These are phyloP conservation scores for Mycena crocata DNA, from an alignment of 768 basidiomycete genomes.

Conservation along the genomic window DNA sequence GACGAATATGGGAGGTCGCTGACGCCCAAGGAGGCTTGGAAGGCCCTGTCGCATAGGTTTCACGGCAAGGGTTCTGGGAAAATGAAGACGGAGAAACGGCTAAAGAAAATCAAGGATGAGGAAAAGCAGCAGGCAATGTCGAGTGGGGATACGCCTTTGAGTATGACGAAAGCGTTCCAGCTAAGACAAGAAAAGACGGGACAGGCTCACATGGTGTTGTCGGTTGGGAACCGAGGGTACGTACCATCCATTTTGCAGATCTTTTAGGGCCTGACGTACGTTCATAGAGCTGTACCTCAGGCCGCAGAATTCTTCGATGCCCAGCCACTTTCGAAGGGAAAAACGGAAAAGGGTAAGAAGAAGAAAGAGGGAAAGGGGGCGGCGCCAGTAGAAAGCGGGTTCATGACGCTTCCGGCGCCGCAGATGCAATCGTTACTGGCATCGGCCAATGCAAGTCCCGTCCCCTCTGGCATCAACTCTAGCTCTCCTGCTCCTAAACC, in stretches of 20 bases:
- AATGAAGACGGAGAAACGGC: constrained; percentile 96
- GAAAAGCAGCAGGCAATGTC: constrained; percentile 94
- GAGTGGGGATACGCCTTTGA: constrained; percentile 94
- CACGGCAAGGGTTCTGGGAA: constrained; percentile 97
- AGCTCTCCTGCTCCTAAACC: constrained; percentile 76
- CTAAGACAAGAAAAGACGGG: constrained; percentile 93
- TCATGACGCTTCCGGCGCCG: constrained; percentile 80
- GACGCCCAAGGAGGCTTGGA: constrained; percentile 98
- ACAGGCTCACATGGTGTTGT: constrained; percentile 95
- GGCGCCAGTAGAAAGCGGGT: constrained; percentile 64
- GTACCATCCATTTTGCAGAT: constrained; percentile 39
- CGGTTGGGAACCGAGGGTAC: constrained; percentile 92
- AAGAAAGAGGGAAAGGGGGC: constrained; percentile 79
- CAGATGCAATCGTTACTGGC: constrained; percentile 49
- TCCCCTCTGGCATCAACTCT: constrained; percentile 52
- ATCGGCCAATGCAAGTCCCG: constrained; percentile 60
- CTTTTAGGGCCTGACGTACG: constrained; percentile 24
- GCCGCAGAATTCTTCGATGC: constrained; percentile 83
- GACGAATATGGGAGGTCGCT: constrained; percentile 93
- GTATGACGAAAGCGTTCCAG: constrained; percentile 95
- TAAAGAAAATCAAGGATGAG: constrained; percentile 98
- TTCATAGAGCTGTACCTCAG: constrained; percentile 85
- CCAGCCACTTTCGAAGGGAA: constrained; percentile 84
- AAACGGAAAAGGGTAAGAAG: constrained; percentile 84
- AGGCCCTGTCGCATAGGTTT: constrained; percentile 96